A percentile compares a stretch with the other conserved stretches of the same genome.
Conservation (phyloP, 495 filamentous ascomycete species). For the Neurospora sp. region DNA sequence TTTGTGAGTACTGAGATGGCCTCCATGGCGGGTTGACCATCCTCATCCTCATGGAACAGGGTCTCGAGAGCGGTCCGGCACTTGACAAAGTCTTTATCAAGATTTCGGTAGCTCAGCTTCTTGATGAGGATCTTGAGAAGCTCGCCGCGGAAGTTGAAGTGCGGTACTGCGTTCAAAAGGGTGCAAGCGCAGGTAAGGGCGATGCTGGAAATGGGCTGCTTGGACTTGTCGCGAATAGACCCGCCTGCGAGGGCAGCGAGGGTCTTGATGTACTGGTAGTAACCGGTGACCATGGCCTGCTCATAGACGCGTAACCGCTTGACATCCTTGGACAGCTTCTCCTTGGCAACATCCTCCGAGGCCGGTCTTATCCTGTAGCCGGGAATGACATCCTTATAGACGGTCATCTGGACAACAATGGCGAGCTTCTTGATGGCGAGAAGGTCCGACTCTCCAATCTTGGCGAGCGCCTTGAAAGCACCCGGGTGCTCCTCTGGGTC, state of each 20-base stretch:
- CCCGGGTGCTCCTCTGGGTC: constrained; percentile 84
- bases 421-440: constrained; percentile 71
- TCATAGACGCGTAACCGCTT: constrained; percentile 70
- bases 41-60: constrained; percentile 77
- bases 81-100: constrained; percentile 65
- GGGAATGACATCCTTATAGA: constrained; percentile 95
- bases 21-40: constrained; percentile 78
- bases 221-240: constrained; percentile 27
- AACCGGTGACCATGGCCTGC: constrained; percentile 68
- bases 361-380: constrained; percentile 87
- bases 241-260: constrained; percentile 29
- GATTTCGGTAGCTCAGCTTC: constrained; percentile 57
- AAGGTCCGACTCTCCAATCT: constrained; percentile 60
- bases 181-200: constrained; percentile 79
- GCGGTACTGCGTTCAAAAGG: constrained; percentile 68
- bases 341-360: constrained; percentile 55
- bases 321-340: constrained; percentile 87
- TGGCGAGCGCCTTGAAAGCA: constrained; percentile 63
- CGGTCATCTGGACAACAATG: constrained; percentile 70
- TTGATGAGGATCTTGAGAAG: constrained; percentile 76
- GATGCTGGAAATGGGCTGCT: constrained; percentile 48
- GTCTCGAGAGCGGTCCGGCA: constrained; percentile 71
- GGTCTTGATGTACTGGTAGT: constrained; percentile 71
- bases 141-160: constrained; percentile 92
- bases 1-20: constrained; percentile 75